These are phyloP conservation scores for Monosiga brevicollis DNA, from an alignment of 78 protist species.

Conservation along the genomic window DNA sequence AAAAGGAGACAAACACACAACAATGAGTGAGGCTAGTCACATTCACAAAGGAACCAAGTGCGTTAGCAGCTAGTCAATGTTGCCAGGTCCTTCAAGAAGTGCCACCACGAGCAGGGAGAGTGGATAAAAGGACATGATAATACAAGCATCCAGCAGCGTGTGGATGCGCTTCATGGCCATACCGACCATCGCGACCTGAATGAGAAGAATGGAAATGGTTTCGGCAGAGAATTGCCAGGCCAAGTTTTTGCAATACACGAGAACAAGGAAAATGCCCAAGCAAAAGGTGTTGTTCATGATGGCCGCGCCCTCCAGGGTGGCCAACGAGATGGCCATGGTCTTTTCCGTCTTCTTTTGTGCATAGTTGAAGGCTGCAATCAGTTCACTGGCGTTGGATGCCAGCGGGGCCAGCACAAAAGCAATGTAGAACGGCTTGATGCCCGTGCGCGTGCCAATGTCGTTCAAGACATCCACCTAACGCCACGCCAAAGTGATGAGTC, in stretches of 20 bases:
- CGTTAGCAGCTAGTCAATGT: too few species aligned
- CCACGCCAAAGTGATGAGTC: too few species aligned
- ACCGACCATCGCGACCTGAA: neutral
- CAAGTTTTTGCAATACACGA: slow-evolving; percentile 9
- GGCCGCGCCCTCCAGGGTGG: slow-evolving; percentile 45
- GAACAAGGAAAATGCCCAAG: slow-evolving; percentile 36
- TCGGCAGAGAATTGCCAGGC: slow-evolving; percentile 44
- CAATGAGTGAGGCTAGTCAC: too few species aligned
- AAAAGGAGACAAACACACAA: too few species aligned
- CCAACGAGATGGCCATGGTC: slow-evolving; percentile 28
- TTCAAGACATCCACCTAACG: slow-evolving; percentile 56
- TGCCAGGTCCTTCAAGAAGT: too few species aligned
- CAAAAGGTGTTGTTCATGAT: slow-evolving; percentile 57
- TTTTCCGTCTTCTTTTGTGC: slow-evolving; percentile 33
- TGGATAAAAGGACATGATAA: slow-evolving; percentile 3
- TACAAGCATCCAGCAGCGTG: neutral
- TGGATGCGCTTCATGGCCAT: neutral
- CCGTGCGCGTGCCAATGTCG: slow-evolving; percentile 27
- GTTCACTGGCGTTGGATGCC: slow-evolving; percentile 47
- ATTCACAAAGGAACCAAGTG: too few species aligned
- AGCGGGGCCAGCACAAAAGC: slow-evolving; percentile 53
- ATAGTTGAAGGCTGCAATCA: slow-evolving; percentile 17
- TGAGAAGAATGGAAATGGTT: slow-evolving; percentile 1
- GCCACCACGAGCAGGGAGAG: slow-evolving; percentile 17
- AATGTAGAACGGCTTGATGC: slow-evolving; percentile 36